Conservation (phyloP, 73 alveolate genomes). For the Blepharisma japonicum region DNA sequence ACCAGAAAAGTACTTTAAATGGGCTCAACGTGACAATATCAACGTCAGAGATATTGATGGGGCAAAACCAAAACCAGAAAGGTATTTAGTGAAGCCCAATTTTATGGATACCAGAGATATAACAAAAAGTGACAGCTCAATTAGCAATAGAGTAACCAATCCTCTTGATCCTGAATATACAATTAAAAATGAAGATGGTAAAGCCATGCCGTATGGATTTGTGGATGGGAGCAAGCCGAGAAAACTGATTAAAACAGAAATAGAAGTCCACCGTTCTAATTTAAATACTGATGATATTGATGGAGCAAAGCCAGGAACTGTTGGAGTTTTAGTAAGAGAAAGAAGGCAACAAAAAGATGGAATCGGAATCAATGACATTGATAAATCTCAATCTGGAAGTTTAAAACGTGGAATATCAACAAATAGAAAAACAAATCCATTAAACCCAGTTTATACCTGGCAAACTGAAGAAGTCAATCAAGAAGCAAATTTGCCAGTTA, state of each 20-base stretch:
- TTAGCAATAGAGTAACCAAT: conserved; percentile 73
- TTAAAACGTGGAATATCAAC: conserved; percentile 78
- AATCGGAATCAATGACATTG: conserved; percentile 69
- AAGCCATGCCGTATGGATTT: conserved; percentile 50
- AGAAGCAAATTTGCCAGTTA: not conserved
- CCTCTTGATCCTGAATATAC: conserved; percentile 91
- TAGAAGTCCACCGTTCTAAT: conserved; percentile 24
- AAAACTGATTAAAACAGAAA: conserved; percentile 34
- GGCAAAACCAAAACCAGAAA: conserved; percentile 67
- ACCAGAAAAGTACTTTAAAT: conserved; percentile 64
- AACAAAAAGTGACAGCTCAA: conserved; percentile 16
- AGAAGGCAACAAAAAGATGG: conserved; percentile 58
- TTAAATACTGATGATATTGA: conserved; percentile 51
- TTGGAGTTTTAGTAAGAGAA: conserved; percentile 44
- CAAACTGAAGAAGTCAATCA: conserved; percentile 9
- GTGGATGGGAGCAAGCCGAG: conserved; percentile 55
- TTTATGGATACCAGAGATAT: conserved; percentile 57
- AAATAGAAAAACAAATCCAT: conserved; percentile 69
- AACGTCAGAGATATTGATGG: conserved; percentile 84
- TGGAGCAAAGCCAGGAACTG: conserved; percentile 63
- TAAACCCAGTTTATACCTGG: conserved; percentile 53
- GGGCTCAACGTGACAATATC: conserved; percentile 72
- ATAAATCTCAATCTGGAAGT: conserved; percentile 78
- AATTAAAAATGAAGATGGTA: conserved; percentile 60
- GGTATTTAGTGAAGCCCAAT: conserved; percentile 52